Evolutionary conservation across 768 basidiomycete species (phyloP), one percentile per base, ranked within the genome.

Genomic region (Fomitopsis serialis): DNA sequence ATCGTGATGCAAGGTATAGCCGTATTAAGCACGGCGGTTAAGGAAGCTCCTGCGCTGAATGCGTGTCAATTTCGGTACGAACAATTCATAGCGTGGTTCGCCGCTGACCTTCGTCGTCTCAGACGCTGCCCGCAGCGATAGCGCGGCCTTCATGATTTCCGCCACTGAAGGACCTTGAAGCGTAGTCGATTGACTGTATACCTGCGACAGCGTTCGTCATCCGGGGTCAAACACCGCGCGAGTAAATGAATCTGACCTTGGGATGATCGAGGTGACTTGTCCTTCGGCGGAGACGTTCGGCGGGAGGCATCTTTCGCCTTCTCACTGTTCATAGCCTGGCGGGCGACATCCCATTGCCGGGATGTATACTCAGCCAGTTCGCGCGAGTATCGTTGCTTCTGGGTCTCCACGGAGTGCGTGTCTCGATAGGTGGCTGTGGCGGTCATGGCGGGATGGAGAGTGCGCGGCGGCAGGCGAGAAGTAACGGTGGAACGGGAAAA

Each of bases 281-380:
- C 53, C 19, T 48, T 36, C 29, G 22, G 21, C 13, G 45, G 15
- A 54, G 47, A 46, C 52, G 49, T 50, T 53, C 45, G 42, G 51
- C 15, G 22, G 55, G 58, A 27, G 3, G 50, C 37, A 48, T 62
- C 32, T 29, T 47, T 37, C 12, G 54, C 23, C 32, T 45, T 49
- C 21, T 22, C 44, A 25, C 42, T 35, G 45, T 68, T 66, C 48
- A 61, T 51, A 2, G 59, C 45, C 49, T 65, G 65, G 25, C 65
- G 63, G 37, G 64, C 66, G 12, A 59, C 23, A 49, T 65, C 63
- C 72, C 70, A 73, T 58, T 74, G 72, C 37, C 62, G 62, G 49
- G 72, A 63, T n/a, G 72, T 74, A 51, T 74, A 70, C 3, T 66
- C 68, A 4, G 70, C 71, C 23, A 74, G 62, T 57, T 74, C 70